Conservation (phyloP, 1,139 yeast genomes). For the Taphrina pruni region DNA sequence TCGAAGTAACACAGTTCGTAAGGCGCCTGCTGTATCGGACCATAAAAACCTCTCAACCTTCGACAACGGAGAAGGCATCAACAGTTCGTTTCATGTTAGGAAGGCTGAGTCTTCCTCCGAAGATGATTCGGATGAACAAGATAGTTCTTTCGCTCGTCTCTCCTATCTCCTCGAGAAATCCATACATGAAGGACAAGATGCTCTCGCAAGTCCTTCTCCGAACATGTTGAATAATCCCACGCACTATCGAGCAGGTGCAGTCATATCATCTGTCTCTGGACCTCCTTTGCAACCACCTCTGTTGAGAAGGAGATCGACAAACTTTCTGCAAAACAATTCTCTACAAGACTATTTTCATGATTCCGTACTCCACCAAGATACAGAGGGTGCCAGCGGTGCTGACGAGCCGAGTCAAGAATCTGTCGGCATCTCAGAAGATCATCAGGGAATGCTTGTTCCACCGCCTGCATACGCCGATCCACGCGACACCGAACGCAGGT, state of each 20-base stretch:
- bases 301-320: background rate
- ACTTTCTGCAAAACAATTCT: background rate
- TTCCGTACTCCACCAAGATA: background rate
- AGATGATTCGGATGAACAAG: constrained; percentile 16
- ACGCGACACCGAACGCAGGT: background rate
- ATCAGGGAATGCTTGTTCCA: background rate
- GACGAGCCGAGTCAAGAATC: background rate
- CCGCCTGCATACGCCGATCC: constrained; percentile 16
- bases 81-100: background rate
- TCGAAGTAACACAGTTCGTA: background rate
- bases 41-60: background rate
- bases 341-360: background rate
- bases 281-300: background rate
- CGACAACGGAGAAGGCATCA: background rate
- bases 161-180: constrained; percentile 8
- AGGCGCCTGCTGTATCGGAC: background rate
- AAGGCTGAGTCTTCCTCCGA: background rate
- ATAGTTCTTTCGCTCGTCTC: constrained; percentile 7
- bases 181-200: constrained; percentile 20
- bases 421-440: background rate
- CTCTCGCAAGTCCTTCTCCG: constrained; percentile 5
- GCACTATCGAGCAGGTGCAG: background rate
- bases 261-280: background rate
- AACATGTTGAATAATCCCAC: background rate
- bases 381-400: background rate